Evolutionary conservation across 495 filamentous ascomycete species (phyloP), one percentile per base, ranked within the genome.

Genomic region (Hypoxylon perforatum): DNA sequence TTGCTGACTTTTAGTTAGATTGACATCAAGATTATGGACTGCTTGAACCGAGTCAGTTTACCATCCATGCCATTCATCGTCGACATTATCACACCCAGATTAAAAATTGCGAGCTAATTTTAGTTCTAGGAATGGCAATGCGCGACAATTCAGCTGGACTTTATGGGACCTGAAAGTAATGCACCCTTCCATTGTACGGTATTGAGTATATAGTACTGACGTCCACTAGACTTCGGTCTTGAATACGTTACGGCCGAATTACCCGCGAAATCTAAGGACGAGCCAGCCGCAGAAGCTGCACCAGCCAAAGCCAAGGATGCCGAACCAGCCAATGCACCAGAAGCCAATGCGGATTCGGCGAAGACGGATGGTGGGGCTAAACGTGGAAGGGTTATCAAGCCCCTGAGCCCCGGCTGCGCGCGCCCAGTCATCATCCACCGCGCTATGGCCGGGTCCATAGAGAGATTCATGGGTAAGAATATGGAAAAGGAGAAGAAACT

Each of bases 381-480:
- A 42, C 71, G 72, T 59, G 77, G 76, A 25, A 62, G 73, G 39
- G 51, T 75, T 39, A 76, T 80, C 62, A 88, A 87, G 57, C 79
- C 82, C 14, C 77, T 86, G 12, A 80, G 83, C 0, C 77, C 87
- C 41, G 92, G 93, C 51, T 95, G 89, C 75, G 93, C 93, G 46
- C 89, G 95, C 10, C 95, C 95, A 2, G 95, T 99, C 68, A 96
- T 98, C 84, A 95, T 99, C 62, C 95, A 98, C 78, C 91, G 95
- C 61, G 95, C 95, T 47, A 95, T 99, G 74, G 89, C 92, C 51
- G 95, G 95, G 54, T 92, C 88, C 65, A 92, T 97, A 70, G 95
- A 99, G 81, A 90, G 95, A 44, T 97, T 99, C 81, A 90, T 96
- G 60, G 95, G 90, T 63, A 69, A 58, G 65, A 21, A 39, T 39